phyloP scores from a whole-genome alignment of 2,329 filamentous ascomycete species.

The Aspergillus latus region DNA sequence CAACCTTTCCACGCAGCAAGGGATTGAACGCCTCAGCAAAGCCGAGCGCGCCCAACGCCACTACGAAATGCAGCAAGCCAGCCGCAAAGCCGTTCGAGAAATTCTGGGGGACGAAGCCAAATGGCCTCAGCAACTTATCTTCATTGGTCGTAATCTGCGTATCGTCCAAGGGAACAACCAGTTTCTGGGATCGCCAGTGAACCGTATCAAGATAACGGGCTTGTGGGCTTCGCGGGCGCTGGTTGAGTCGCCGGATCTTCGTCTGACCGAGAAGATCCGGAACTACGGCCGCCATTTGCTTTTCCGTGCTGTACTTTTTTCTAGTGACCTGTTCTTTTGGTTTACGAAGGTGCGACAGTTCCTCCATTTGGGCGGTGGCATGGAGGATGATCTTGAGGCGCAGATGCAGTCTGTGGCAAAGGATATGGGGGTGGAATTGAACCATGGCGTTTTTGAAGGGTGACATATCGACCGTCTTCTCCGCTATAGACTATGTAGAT shows the following conservation, averaged over 20 bases:
- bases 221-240: constrained; percentile 83
- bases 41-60: constrained; percentile 59
- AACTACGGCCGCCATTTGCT: constrained; percentile 76
- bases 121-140: constrained; percentile 87
- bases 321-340: constrained; percentile 80
- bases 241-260: constrained; percentile 69
- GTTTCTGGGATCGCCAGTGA: constrained; percentile 82
- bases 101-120: constrained; percentile 82
- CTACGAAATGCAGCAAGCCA: constrained; percentile 78
- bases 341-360: constrained; percentile 75
- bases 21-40: constrained; percentile 52
- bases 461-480: constrained; percentile 38
- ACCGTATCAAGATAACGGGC: constrained; percentile 90
- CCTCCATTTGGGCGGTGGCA: constrained; percentile 73
- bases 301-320: constrained; percentile 75
- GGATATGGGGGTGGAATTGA: constrained; percentile 87
- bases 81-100: constrained; percentile 70
- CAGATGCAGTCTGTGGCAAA: constrained; percentile 85
- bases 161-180: constrained; percentile 95
- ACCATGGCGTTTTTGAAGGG: constrained; percentile 85
- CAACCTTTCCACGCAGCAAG: constrained; percentile 63
- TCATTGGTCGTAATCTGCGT: constrained; percentile 86
- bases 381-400: constrained; percentile 92
- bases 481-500: constrained; percentile 11
- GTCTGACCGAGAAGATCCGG: constrained; percentile 60